Base-by-base conservation (phyloP, 306 rosid genomes). In the Cicer yamashitae region DNA sequence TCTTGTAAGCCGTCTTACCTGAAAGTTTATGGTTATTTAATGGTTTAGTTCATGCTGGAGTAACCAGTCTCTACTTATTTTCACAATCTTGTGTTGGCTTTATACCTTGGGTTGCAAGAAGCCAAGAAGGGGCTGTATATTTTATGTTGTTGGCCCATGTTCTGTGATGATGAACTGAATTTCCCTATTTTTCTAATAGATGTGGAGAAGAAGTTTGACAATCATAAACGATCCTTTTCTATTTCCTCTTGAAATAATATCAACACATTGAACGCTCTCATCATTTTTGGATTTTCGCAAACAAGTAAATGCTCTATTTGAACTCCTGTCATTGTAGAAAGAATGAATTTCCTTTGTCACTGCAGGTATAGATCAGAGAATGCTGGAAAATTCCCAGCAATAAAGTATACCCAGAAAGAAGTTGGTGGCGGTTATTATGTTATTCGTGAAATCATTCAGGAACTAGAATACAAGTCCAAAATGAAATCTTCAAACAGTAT, bases 371-470 rank as follows among this genome's bases (percentile, higher is more conserved):
- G 80, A 75, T 87, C 83, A 47, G 81, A 57, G 71, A 86, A 89
- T 86, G 86, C 50, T 0, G 97, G 97, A 54, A 85, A 84, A 56
- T 85, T 91, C 51, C 97, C 97, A 18, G 7, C 17, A 53, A 0
- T 5, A 57, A 6, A 2, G 6, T 17, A 14, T 76, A 51, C 84
- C 18, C 0, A 0, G 17, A 80, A 83, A 67, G 74, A 91, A 83
- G 86, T 88, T 54, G 97, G 97, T 70, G 94, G 97, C 22, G 0
- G 71, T 78, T 83, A 56, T 83, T 91, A 91, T 77, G 7, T 67
- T 54, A 7, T 88, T 46, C 87, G 85, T 77, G 74, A 73, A 43
- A 87, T 89, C 50, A 12, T 89, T 62, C 89, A 80, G 82, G 94
- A 89, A 78, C 70, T 91, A 57, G 18, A 89, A 47, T 80, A 82